Evolutionary conservation across 1,284 basidiomycete species (phyloP).

Genomic region (Cryptococcus neoformans): DNA sequence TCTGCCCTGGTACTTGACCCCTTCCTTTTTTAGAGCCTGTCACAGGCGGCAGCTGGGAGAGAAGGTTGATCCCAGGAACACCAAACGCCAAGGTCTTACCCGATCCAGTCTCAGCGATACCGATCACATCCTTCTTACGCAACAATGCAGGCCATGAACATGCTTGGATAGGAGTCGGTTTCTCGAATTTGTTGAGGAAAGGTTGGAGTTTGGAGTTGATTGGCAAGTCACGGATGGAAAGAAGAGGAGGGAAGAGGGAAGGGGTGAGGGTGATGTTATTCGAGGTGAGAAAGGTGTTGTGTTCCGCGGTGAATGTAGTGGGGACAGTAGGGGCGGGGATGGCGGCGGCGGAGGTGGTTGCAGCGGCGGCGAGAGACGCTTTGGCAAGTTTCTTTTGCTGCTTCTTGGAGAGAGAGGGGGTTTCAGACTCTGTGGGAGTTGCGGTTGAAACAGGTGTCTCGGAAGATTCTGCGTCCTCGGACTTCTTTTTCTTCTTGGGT

Average conservation of each 20-base stretch:
- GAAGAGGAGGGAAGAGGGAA: conserved; percentile 62
- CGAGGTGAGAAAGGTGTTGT: conserved; percentile 63
- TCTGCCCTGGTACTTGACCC: conserved; percentile 48
- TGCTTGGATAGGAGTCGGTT: conserved; percentile 84
- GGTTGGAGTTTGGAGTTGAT: conserved; percentile 62
- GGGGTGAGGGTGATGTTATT: conserved; percentile 71
- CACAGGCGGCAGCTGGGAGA: conserved; percentile 42
- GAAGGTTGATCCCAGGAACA: conserved; percentile 67
- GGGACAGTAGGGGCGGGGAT: conserved; percentile 20
- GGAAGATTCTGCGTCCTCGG: conserved; percentile 26
- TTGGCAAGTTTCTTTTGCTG: conserved; percentile 47
- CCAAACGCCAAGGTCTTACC: conserved; percentile 98
- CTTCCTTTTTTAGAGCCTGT: conserved; percentile 24
- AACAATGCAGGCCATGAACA: conserved; percentile 92
- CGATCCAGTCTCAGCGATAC: conserved; percentile 95
- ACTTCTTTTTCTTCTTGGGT: conserved; percentile 36
- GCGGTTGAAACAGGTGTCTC: conserved; percentile 19
- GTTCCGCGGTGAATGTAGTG: conserved; percentile 49
- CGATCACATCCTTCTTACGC: conserved; percentile 81
- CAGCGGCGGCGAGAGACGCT: conserved; percentile 22
- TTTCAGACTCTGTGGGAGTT: conserved; percentile 8
- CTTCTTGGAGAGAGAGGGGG: conserved; percentile 33
- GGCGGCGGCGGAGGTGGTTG: conserved; percentile 18
- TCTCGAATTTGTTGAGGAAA: conserved; percentile 70
- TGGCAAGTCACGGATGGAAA: conserved; percentile 67